Evolutionary conservation across 2,329 filamentous ascomycete genomes (phyloP).

Genomic region (Akanthomyces muscarius): DNA sequence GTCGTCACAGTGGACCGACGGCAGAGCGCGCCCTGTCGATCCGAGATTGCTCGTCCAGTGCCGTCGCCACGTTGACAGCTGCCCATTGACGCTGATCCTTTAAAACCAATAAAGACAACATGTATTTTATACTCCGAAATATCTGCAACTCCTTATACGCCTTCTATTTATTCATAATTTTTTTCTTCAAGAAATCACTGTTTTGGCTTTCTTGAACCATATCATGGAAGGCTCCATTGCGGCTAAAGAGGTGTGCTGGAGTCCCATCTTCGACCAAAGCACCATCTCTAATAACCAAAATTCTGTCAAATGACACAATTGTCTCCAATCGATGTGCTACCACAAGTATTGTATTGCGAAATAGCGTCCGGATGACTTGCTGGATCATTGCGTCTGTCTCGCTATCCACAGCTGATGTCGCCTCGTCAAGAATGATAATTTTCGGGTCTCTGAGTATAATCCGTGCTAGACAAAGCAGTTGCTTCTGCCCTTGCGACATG

Average conservation of each 20-base stretch:
- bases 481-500: slow-evolving; percentile 1
- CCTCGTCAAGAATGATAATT: slow-evolving; percentile 11
- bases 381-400: slow-evolving; percentile 1
- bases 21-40: neutral
- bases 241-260: neutral
- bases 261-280: neutral
- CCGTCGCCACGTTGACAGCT: neutral
- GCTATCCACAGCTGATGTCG: slow-evolving; percentile 8
- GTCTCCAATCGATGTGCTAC: too few relatives aligned
- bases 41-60: neutral
- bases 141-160: neutral
- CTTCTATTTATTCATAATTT: neutral
- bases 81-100: too few relatives aligned
- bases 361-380: too few relatives aligned
- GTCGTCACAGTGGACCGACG: neutral
- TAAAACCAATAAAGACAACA: neutral
- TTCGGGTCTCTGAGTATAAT: slow-evolving; percentile 3
- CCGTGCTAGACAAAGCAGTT: slow-evolving; percentile 11
- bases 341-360: too few relatives aligned
- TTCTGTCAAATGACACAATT: neutral
- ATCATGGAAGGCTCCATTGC: neutral
- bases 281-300: neutral
- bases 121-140: neutral
- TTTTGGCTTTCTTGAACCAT: slow-evolving; percentile 1
- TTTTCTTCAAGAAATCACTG: neutral